Base-by-base conservation (phyloP, 805 yeast species). In the Nakazawaea molendinolei region DNA sequence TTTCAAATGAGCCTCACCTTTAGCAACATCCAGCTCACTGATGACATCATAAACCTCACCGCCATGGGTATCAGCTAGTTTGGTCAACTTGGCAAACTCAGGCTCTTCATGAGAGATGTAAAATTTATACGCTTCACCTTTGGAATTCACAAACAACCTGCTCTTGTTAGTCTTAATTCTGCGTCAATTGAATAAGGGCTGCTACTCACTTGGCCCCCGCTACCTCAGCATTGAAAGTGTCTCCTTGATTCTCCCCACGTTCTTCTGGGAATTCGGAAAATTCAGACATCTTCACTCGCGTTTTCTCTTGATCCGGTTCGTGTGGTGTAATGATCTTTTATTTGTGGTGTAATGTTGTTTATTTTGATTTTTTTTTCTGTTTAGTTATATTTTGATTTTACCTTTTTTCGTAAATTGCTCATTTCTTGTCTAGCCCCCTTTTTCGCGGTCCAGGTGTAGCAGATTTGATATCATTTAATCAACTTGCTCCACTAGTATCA, bases 61-160 rank as follows among this genome's bases (percentile, higher is more conserved):
- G 8, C 49, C 49, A 32, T 46, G 31, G 4, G 28, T 31, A n/a
- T 42, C 48, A 25, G 44, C 40, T 2, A 40, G 12, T 5, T 23
- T 27, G 2, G 31, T 18, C 15, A 45, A 28, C 10, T 22, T 24
- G 3, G 31, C 31, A 9, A 38, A 29, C 22, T 44, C 35, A 3
- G 37, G 33, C 16, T 45, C 46, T 21, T 31, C 35, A 26, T 19
- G 25, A 12, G 39, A 21, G 7, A 36, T 21, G 30, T 14, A 31
- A 16, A 36, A 36, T 12, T 18, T 27, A 14, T 31, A 31, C 5
- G 35, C 28, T 8, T 12, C n/a, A 9, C 23, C 17, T 4, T 27
- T 21, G 3, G 34, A 23, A 26, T 26, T 26, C 8, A 31, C 13
- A 23, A 36, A 36, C 14, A 36, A 23, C 35, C 35, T 36, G n/a